These are phyloP conservation scores for Pyricularia grisea DNA, from an alignment of 2,329 filamentous ascomycete genomes.

Conservation along the genomic window DNA sequence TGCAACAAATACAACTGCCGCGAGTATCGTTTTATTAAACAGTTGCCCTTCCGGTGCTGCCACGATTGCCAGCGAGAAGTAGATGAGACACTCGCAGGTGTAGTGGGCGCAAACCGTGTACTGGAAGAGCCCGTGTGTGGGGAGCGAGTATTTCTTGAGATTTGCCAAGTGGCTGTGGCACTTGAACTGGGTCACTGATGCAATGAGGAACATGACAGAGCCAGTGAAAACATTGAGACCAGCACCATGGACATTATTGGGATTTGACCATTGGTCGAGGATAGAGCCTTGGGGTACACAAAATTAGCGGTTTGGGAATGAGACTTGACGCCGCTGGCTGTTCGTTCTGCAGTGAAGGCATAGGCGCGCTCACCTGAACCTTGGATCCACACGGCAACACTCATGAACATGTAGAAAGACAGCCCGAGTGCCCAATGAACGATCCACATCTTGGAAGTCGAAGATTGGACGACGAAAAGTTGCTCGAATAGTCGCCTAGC, in stretches of 20 bases:
- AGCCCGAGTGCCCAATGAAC: slow-evolving; percentile 75
- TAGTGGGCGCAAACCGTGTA: slow-evolving; percentile 81
- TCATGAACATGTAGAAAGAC: slow-evolving; percentile 65
- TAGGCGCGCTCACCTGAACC: slow-evolving; percentile 49
- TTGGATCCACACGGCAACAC: slow-evolving; percentile 77
- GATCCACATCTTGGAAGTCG: slow-evolving; percentile 72
- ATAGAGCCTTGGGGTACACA: neutral
- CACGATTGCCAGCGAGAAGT: slow-evolving; percentile 65
- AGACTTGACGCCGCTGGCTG: neutral
- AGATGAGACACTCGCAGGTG: slow-evolving; percentile 77
- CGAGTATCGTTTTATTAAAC: slow-evolving; percentile 65
- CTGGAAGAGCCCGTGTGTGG: slow-evolving; percentile 61
- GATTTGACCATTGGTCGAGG: neutral
- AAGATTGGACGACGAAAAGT: slow-evolving; percentile 52
- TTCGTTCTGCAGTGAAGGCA: neutral
- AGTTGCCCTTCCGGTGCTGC: slow-evolving; percentile 58
- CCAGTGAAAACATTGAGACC: neutral
- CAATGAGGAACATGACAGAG: slow-evolving; percentile 49
- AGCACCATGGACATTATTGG: neutral
- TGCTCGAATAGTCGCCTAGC: slow-evolving; percentile 69
- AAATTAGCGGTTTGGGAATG: neutral
- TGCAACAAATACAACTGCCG: slow-evolving; percentile 62
- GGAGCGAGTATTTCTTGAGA: slow-evolving; percentile 75
- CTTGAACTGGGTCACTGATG: slow-evolving; percentile 64
- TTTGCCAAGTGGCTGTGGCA: slow-evolving; percentile 62